Conservation (phyloP, 23 red algal genomes). For the Gracilaria vermiculophylla region DNA sequence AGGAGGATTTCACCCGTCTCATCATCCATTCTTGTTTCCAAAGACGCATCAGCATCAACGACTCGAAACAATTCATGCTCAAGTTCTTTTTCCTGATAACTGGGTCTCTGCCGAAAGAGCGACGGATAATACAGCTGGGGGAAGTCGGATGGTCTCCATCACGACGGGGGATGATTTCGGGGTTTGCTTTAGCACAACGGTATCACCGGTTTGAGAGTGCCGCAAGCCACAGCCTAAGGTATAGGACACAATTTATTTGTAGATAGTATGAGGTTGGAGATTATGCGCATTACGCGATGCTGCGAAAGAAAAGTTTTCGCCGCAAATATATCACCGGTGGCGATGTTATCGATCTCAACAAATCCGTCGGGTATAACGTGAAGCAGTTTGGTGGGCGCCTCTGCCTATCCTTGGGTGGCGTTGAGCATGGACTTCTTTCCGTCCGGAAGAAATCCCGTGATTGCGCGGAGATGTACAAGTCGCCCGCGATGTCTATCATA, state of each 20-base stretch:
- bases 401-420: slow-evolving; percentile 25
- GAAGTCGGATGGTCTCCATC: slow-evolving; percentile 61
- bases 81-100: slow-evolving; percentile 50
- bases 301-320: slow-evolving; percentile 30
- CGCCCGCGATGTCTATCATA: slow-evolving; percentile 91
- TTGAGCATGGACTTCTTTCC: slow-evolving; percentile 55
- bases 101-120: slow-evolving; percentile 68
- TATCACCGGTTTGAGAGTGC: slow-evolving; percentile 85
- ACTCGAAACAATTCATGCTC: slow-evolving; percentile 56
- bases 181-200: slow-evolving; percentile 37
- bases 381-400: slow-evolving; percentile 73
- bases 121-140: slow-evolving; percentile 78
- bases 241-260: no score
- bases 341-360: no score
- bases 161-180: slow-evolving; percentile 38
- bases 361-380: slow-evolving; percentile 79
- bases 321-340: slow-evolving; percentile 71
- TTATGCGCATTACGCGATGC: no score
- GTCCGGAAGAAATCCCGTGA: no score
- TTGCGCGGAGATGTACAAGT: no score
- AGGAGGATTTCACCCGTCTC: slow-evolving; percentile 77
- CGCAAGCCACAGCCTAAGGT: slow-evolving; percentile 51
- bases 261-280: background rate
- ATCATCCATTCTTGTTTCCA: slow-evolving; percentile 54
- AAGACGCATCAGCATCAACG: slow-evolving; percentile 86